Base-by-base conservation (phyloP, 306 rosid genomes). In the Ceratonia siliqua region DNA sequence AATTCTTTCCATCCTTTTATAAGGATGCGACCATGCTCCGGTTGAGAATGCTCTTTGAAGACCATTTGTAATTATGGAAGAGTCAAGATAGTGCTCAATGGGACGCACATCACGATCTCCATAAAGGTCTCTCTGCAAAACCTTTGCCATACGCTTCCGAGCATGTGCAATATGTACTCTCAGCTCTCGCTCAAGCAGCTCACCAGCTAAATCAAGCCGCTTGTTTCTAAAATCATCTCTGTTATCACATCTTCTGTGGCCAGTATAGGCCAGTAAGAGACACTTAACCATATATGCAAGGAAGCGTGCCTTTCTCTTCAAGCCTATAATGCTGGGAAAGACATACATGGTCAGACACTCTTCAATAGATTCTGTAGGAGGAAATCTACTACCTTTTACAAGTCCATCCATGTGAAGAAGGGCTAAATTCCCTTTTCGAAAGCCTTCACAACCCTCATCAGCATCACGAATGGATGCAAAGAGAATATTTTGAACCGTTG, bases 21-120 rank as follows among this genome's bases (percentile, higher is more conserved):
- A 92, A 13, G 96, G 87, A 84, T 95, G 99, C n/a, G 91, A 74
- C 99, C 99, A 95, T 12, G 98, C 97, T 56, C 99, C 98, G 7
- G 98, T 95, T 33, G 99, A 95, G 82, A 95, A 95, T 65, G 99
- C 99, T 76, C 99, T 79, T 50, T 94, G 87, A 48, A 95, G 90
- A 81, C 98, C 99, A 69, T 90, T 95, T 45, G 99, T 89, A 46
- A 95, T 89, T 63, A 95, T 89, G 45, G 99, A 90, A 43, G 99
- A 96, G 69, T 95, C 99, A 8, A 95, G 83, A 81, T 95, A 95
- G 77, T 87, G 85, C 67, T 95, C 99, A 75, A 90, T 79, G 2
- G 85, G 92, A 1, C 85, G 92, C 28, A 95, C 83, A 0, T 62
- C 80, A 30, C 89, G 88, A 27, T 92, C 98, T 52, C 89, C 96